phyloP scores from a whole-genome alignment of 495 filamentous ascomycete species.

The Wilcoxina mikolae region DNA sequence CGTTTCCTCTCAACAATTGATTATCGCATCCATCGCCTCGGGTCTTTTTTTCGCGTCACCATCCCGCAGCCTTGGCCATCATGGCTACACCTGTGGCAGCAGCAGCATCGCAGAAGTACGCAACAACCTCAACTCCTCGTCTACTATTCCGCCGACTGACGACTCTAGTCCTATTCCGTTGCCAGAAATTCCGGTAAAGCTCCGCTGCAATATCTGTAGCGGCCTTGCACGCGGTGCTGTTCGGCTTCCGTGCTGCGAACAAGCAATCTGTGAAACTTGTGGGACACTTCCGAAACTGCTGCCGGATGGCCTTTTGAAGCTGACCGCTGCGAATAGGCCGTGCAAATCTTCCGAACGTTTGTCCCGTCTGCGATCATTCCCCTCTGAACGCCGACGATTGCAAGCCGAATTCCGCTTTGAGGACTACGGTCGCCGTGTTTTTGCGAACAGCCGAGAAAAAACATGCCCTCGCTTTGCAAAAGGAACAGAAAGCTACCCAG shows the following conservation, averaged over 20 bases:
- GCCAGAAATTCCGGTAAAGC: slow-evolving; percentile 83
- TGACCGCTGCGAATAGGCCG: slow-evolving; percentile 43
- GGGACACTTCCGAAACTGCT: slow-evolving; percentile 28
- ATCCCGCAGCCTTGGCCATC: not conserved
- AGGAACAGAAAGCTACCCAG: slow-evolving; percentile 33
- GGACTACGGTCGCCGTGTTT: slow-evolving; percentile 79
- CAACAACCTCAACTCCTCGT: not conserved
- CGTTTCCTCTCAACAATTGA: not conserved
- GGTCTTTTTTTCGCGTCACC: not conserved
- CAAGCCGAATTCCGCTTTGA: slow-evolving; percentile 72
- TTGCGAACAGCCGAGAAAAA: slow-evolving; percentile 81
- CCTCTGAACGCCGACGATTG: slow-evolving; percentile 75
- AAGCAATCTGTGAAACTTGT: slow-evolving; percentile 87
- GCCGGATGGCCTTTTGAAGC: not conserved
- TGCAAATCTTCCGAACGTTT: slow-evolving; percentile 57
- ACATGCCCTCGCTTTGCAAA: slow-evolving; percentile 44
- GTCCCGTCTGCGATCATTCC: slow-evolving; percentile 82
- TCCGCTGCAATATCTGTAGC: slow-evolving; percentile 84
- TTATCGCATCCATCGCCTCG: not conserved
- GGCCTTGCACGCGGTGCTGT: slow-evolving; percentile 84
- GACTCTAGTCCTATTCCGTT: slow-evolving; percentile 52
- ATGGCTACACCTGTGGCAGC: not conserved
- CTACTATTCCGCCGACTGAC: not conserved
- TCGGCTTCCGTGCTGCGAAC: slow-evolving; percentile 85
- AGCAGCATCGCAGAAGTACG: not conserved